Conservation (phyloP, 176 grass and related monocot species). For the Eragrostis curvula region DNA sequence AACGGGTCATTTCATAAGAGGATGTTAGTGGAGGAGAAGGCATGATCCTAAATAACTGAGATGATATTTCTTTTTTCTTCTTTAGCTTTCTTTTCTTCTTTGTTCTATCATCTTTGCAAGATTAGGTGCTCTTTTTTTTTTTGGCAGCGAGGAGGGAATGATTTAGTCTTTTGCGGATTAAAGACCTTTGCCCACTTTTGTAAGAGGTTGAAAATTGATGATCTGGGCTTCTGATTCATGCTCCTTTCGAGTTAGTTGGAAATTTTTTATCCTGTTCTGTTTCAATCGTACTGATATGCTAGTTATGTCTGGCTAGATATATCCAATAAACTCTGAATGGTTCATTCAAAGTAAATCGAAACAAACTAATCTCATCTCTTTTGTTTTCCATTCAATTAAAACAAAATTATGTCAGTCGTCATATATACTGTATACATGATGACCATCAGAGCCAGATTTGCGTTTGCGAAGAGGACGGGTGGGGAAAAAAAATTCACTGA, state of each 20-base stretch:
- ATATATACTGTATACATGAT: neutral
- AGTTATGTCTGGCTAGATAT: neutral
- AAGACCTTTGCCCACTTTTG: conserved; percentile 50
- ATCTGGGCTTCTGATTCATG: conserved; percentile 4
- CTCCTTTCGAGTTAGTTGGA: conserved; percentile 14
- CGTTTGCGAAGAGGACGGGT: conserved; percentile 2
- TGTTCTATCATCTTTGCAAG: conserved; percentile 33
- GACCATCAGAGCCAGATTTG: conserved; percentile 2
- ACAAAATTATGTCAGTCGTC: neutral
- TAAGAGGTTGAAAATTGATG: conserved; percentile 41
- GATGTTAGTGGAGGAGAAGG: conserved; percentile 45
- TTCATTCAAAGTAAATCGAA: neutral
- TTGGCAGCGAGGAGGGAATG: conserved; percentile 35
- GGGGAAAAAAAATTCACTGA: conserved; percentile 27
- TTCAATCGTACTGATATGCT: neutral
- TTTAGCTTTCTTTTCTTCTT: conserved; percentile 9
- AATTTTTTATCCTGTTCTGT: conserved; percentile 9
- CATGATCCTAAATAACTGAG: conserved; percentile 48
- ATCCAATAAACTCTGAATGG: neutral
- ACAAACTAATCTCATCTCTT: neutral
- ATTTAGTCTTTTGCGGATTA: conserved; percentile 55
- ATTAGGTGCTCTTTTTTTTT: conserved; percentile 51
- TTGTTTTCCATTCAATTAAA: neutral
- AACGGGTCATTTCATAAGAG: neutral
- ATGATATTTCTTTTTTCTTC: conserved; percentile 19